A percentile compares a stretch with the other conserved stretches of the same genome.
Evolutionary conservation across 345 rosid genomes (phyloP).

Genomic region (Murraya paniculata): DNA sequence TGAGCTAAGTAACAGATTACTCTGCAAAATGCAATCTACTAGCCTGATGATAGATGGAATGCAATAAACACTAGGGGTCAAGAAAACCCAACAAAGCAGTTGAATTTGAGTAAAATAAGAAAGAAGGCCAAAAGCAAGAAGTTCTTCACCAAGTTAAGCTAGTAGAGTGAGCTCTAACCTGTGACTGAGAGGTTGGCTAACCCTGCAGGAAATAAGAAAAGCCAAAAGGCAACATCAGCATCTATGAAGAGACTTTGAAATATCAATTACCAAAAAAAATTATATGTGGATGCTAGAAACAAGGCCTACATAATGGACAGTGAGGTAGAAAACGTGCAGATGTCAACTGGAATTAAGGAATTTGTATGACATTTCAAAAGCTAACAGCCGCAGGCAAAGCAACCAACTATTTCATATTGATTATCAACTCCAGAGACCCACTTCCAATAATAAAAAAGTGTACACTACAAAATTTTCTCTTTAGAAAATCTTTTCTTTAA

Average conservation of each 20-base stretch:
- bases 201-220: constrained; percentile 48
- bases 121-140: background rate
- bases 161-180: constrained; percentile 57
- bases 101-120: background rate
- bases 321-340: background rate
- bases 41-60: background rate
- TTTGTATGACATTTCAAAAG: background rate
- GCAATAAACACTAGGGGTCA: background rate
- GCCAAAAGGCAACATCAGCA: constrained; percentile 24
- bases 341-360: background rate
- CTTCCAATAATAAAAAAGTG: background rate
- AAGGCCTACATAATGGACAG: background rate
- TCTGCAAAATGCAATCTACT: background rate
- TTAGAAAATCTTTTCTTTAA: background rate
- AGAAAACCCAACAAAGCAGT: background rate
- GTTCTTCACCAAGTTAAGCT: constrained; percentile 15
- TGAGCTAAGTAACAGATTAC: background rate
- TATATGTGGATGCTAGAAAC: background rate
- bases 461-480: background rate
- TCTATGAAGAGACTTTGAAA: background rate
- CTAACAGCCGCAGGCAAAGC: too few relatives aligned
- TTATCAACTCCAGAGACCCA: background rate
- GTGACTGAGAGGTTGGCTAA: constrained; percentile 79
- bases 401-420: too few relatives aligned
- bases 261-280: background rate